Evolutionary conservation across 257 asterid species (phyloP), one percentile per base, ranked within the genome.

Genomic region (Solanum clarkiae): DNA sequence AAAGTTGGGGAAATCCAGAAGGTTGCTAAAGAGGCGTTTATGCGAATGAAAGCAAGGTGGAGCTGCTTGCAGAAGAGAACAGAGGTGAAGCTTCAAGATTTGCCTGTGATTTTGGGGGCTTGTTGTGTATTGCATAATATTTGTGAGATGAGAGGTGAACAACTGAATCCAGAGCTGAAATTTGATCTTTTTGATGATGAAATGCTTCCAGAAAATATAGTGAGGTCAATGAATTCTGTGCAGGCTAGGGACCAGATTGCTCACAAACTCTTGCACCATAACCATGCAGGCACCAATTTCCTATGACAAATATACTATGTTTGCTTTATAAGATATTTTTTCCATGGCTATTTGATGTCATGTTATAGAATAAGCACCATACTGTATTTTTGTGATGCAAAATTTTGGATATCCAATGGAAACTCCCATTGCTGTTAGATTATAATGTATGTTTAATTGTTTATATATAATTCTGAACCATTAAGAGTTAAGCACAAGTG

Each of bases 121-220:
- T 96, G 99, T 63, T 94, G 98, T 75, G 98, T 96, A 11, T 69
- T 96, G 92, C 97, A 96, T 68, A 96, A 96, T 22, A 86, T 96
- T 44, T 96, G 99, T 81, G 99, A 94, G 93, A 91, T 90, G 88
- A 88, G 89, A 24, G 84, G 88, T 2, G 98, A 96, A 45, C 94
- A 86, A 44, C 9, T 95, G 85, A 84, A 84, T 51, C 79, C 88
- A 20, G 97, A 93, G n/a, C 60, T 91, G 85, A 88, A 90, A 88
- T 90, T 93, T 55, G 97, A 92, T 69, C 75, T 91, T 44, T 91
- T 90, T 49, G 98, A 95, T 8, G 99, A 95, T 85, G 91, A 89
- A 32, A 85, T 86, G 54, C 68, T 88, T 7, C 89, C 94, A 1
- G 97, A 95, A 54, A 91, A 86, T 32, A 29, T 86, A 1, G 91